phyloP scores from a whole-genome alignment of 495 filamentous ascomycete genomes.

The Xylaria flabelliformis region DNA sequence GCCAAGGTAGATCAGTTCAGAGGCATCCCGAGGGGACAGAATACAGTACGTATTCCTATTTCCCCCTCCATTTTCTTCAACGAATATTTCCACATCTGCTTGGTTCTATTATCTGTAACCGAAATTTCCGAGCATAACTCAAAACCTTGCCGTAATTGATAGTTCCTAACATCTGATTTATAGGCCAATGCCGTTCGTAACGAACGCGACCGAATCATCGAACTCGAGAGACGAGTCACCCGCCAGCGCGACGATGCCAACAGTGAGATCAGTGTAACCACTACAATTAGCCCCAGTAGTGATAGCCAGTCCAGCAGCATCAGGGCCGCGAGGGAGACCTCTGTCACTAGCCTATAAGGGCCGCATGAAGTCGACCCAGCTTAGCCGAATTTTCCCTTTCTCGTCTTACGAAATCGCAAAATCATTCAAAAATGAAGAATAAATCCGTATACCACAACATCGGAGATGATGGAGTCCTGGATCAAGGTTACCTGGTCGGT shows the following conservation, averaged over 20 bases:
- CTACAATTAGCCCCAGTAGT: slow-evolving; percentile 22
- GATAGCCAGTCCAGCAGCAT: slow-evolving; percentile 27
- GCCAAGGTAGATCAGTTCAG: slow-evolving; percentile 23
- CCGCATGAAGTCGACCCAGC: background rate
- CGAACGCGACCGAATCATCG: slow-evolving; percentile 75
- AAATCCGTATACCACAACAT: background rate
- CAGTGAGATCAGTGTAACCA: slow-evolving; percentile 36
- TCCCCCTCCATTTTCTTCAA: no score
- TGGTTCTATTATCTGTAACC: background rate
- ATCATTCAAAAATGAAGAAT: background rate
- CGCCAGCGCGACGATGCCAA: slow-evolving; percentile 33
- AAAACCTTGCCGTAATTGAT: background rate
- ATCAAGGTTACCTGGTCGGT: background rate
- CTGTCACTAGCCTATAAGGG: slow-evolving; percentile 7
- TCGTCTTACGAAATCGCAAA: background rate
- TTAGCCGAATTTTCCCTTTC: background rate
- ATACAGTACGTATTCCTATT: slow-evolving; percentile 36
- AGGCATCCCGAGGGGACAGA: slow-evolving; percentile 34
- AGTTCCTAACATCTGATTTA: background rate
- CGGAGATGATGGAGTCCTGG: background rate
- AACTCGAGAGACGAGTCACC: slow-evolving; percentile 50
- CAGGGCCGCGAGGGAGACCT: background rate
- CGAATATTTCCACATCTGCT: no score
- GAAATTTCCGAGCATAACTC: background rate
- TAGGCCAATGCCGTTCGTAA: slow-evolving; percentile 74